phyloP scores from a whole-genome alignment of 1,139 yeast genomes.

The Sugiyamaella sp. region DNA sequence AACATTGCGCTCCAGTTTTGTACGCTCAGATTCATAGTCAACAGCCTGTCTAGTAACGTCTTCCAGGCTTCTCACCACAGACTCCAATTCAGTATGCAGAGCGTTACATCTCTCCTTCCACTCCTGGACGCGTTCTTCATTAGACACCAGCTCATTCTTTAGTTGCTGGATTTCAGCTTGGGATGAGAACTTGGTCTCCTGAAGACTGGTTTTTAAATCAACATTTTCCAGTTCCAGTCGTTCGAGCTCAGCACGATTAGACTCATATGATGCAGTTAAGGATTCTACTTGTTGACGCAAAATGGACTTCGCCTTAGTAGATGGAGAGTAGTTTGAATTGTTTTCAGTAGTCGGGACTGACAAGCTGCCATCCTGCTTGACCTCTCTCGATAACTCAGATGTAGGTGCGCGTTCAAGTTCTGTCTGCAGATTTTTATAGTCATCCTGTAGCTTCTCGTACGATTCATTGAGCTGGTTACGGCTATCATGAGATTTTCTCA shows the following conservation, averaged over 20 bases:
- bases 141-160: conserved; percentile 34
- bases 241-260: conserved; percentile 37
- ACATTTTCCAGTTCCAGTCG: conserved; percentile 42
- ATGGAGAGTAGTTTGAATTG: background rate
- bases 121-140: conserved; percentile 36
- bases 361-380: background rate
- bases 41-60: conserved; percentile 45
- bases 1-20: conserved; percentile 36
- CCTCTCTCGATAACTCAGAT: background rate
- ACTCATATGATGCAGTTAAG: conserved; percentile 32
- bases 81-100: conserved; percentile 39
- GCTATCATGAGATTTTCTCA: background rate
- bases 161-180: conserved; percentile 38
- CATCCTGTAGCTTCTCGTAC: conserved; percentile 5
- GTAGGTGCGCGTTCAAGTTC: background rate
- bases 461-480: conserved; percentile 8
- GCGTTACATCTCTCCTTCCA: conserved; percentile 41
- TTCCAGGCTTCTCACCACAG: conserved; percentile 41
- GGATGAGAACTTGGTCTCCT: conserved; percentile 38
- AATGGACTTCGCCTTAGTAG: conserved; percentile 26
- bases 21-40: conserved; percentile 42
- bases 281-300: conserved; percentile 32
- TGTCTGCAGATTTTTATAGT: background rate
- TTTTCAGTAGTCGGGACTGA: background rate
- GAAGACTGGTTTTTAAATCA: conserved; percentile 42